Conservation (phyloP, 441 rosid genomes). For the Pelargonium citronellum region DNA sequence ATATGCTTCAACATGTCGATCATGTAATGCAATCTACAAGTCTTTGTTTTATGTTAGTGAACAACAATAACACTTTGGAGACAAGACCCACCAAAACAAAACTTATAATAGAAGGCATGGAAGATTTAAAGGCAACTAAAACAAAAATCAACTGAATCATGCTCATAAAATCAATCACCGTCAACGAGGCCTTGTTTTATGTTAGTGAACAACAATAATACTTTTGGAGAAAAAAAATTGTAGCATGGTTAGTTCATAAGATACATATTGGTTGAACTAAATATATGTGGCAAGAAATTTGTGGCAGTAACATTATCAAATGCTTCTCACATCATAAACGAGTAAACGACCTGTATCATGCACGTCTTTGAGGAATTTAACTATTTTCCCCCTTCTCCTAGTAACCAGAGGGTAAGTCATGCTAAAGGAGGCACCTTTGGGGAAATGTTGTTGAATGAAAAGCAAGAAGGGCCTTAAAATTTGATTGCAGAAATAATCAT, state of each 20-base stretch:
- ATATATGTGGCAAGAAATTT: background rate
- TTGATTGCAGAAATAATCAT: background rate
- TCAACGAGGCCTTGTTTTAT: background rate
- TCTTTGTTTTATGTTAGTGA: background rate
- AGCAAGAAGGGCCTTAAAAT: background rate
- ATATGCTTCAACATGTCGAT: background rate
- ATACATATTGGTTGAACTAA: background rate
- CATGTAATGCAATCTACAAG: background rate
- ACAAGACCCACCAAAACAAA: slow-evolving; percentile 7
- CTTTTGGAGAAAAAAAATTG: background rate
- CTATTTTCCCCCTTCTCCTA: too few relatives aligned
- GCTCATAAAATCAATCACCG: too few relatives aligned
- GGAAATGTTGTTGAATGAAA: background rate
- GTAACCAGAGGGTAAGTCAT: background rate
- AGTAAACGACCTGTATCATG: background rate
- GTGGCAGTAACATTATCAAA: background rate
- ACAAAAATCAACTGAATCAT: background rate
- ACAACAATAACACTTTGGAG: background rate
- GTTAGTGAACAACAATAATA: background rate
- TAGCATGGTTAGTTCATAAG: background rate
- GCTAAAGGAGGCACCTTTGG: background rate
- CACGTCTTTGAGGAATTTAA: background rate
- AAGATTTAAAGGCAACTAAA: too few relatives aligned
- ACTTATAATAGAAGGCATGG: background rate
- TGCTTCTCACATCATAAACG: background rate